Base-by-base conservation (phyloP, 345 rosid genomes). In the Salix brachista region DNA sequence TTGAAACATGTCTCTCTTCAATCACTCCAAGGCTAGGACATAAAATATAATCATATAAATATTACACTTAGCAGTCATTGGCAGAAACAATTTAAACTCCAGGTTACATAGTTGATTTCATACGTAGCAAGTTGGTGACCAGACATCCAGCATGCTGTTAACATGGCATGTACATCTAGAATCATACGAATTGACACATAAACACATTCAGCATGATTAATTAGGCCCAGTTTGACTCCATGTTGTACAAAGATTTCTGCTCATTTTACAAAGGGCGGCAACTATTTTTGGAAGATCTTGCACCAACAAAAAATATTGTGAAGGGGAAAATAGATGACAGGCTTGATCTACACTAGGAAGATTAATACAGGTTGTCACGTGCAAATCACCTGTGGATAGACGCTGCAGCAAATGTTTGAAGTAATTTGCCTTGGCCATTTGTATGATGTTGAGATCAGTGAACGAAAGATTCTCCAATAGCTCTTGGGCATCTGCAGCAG, bases 341-440 rank as follows among this genome's bases (percentile, higher is more conserved):
- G 28, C 28, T 25, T 13, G 46, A 32, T 77, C 39, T 46, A 18
- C 12, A 62, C 30, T 37, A 19, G 65, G 66, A 71, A 80, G 25
- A 52, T 30, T 80, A 52, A 66, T 77, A 17, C 3, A 65, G 67
- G 70, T 61, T 65, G 66, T 74, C 72, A 67, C 18, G 17, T 58
- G 50, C 52, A 26, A 66, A 50, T 71, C 70, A 91, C 94, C 94
- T 73, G 89, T 70, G 23, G 89, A 84, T 39, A 91, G 89, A 61
- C 85, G 87, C 42, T 65, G 84, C 67, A 91, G 87, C 79, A 91
- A 84, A 80, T 87, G 86, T 72, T 75, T 85, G 77, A 91, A 91
- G 80, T 88, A 88, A 77, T 89, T 91, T 74, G 92, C 94, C 82
- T 79, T 89, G 42, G 92, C 91, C 94, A 91, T 91, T 77, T 82